A percentile compares a stretch with the other conserved stretches of the same genome.
Conservation (phyloP, 2,329 filamentous ascomycete genomes). For the Pyricularia sp. region DNA sequence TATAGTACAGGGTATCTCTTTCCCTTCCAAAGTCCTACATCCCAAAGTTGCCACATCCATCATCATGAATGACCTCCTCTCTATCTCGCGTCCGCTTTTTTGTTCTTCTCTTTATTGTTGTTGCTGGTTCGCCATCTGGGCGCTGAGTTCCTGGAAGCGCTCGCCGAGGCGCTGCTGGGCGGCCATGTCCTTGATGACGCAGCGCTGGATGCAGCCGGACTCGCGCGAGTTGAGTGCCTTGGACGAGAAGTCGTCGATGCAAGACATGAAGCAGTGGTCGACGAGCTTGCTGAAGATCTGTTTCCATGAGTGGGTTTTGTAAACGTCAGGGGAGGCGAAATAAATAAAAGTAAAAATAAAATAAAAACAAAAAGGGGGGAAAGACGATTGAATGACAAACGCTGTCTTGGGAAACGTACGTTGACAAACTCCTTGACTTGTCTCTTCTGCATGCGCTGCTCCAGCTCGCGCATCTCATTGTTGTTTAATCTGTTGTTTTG, state of each 20-base stretch:
- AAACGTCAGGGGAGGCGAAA: not conserved
- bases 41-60: not conserved
- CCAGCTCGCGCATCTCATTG: constrained; percentile 55
- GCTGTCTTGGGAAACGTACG: constrained; percentile 55
- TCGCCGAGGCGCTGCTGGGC: constrained; percentile 82
- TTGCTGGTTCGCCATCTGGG: constrained; percentile 38
- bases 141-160: constrained; percentile 69
- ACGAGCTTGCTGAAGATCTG: constrained; percentile 61
- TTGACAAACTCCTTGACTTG: constrained; percentile 99
- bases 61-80: not conserved
- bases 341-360: no score
- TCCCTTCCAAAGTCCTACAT: not conserved
- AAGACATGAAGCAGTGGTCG: constrained; percentile 90
- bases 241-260: constrained; percentile 97
- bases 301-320: not conserved
- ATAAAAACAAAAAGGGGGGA: not conserved
- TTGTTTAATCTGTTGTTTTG: constrained; percentile 31
- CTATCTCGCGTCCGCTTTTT: no score
- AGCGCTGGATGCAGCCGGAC: constrained; percentile 85
- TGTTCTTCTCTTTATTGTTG: constrained; percentile 23
- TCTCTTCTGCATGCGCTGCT: constrained; percentile 90
- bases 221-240: constrained; percentile 86
- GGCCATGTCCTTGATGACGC: constrained; percentile 94
- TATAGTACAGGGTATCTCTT: constrained; percentile 6
- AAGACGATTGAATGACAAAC: not conserved